Base-by-base conservation (phyloP, 805 yeast genomes). In the Brettanomyces sp. region DNA sequence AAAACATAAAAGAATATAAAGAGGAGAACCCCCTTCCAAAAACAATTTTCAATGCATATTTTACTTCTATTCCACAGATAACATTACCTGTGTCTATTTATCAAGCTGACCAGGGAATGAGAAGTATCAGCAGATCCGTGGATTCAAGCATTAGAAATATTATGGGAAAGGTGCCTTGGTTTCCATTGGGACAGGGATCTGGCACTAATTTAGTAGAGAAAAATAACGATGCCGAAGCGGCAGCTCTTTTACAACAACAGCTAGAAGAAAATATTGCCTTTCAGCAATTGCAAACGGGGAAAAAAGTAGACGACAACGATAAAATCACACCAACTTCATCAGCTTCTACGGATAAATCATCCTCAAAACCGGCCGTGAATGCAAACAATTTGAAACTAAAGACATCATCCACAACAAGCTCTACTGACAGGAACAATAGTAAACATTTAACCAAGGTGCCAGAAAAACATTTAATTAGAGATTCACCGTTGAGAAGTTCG, bases 31-130 rank as follows among this genome's bases (percentile, higher is more conserved):
- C 52, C 13, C 32, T 41, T 21, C 7, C 45, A 25, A 34, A 38
- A 12, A 12, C 39, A 11, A n/a, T 37, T 5, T 13, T 47, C 12
- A 36, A 36, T 39, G 22, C 37, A 11, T 46, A 13, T 42, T 50
- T 36, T 43, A 51, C 8, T 33, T 47, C 7, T 44, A 41, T 44
- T 36, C 49, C 38, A 14, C 52, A 23, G 48, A 52, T 40, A 45
- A 53, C 46, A 5, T 35, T 52, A 33, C 48, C 56, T 9, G 51
- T 46, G 21, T 30, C 55, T 2, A 46, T 63, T 6, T 60, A 62
- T 37, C 60, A 58, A 40, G 67, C 69, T 1, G 67, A 65, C 47
- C 68, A 65, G 48, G 67, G 69, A 1, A 34, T 65, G 5, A 51
- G 64, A 43, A 57, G 60, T 9, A 61, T 65, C 13, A 62, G 67